These are phyloP conservation scores for Gentiana macrophylla DNA, from an alignment of 257 asterid species.

Conservation along the genomic window DNA sequence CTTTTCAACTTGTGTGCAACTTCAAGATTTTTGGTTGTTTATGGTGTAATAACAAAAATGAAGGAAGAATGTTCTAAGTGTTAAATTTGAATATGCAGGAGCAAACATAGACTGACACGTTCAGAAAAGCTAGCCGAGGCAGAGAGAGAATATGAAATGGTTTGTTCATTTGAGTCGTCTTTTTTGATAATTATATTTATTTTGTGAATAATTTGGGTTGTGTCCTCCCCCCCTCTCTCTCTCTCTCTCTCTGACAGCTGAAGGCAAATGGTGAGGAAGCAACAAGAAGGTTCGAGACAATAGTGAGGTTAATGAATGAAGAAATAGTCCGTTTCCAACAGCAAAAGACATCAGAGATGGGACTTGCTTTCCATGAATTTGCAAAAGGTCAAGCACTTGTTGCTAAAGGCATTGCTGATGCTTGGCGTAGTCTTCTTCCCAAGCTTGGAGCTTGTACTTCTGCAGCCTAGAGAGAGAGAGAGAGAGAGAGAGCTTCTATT, in stretches of 20 bases:
- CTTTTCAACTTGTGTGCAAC: too few relatives aligned
- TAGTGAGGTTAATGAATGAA: constrained; percentile 72
- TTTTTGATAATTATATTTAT: not conserved
- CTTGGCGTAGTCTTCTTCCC: constrained; percentile 97
- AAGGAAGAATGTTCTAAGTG: not conserved
- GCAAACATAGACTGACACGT: constrained; percentile 68
- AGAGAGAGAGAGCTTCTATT: too few relatives aligned
- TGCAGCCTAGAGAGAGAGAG: not conserved
- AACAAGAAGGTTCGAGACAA: constrained; percentile 54
- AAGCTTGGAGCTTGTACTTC: constrained; percentile 73
- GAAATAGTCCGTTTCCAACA: constrained; percentile 86
- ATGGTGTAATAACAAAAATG: not conserved
- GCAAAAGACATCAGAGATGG: constrained; percentile 80
- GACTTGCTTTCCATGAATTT: constrained; percentile 86
- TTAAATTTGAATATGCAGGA: constrained; percentile 41
- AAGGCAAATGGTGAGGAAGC: constrained; percentile 58
- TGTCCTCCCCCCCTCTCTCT: not conserved
- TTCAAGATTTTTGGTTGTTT: too few relatives aligned
- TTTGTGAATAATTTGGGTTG: not conserved
- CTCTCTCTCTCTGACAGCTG: constrained; percentile 7
- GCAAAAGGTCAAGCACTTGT: constrained; percentile 81
- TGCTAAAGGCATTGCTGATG: constrained; percentile 65
- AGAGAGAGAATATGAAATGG: constrained; percentile 90
- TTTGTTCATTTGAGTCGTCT: constrained; percentile 16
- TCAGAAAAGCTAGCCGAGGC: constrained; percentile 78